These are phyloP conservation scores for Maudiozyma humilis DNA, from an alignment of 1,139 yeast species.

Conservation along the genomic window DNA sequence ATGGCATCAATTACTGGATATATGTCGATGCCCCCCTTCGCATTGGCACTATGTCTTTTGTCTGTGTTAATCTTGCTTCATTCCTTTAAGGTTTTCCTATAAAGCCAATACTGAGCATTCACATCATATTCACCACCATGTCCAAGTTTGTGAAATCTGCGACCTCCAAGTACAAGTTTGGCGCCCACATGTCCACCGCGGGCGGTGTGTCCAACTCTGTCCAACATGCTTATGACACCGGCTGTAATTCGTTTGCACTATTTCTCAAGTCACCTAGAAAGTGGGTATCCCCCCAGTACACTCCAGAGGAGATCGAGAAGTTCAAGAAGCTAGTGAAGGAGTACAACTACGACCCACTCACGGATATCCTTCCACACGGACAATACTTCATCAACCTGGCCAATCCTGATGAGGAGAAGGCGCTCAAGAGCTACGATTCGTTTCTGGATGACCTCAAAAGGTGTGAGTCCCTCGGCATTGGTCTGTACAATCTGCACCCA, in stretches of 20 bases:
- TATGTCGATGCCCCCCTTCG: too few relatives aligned
- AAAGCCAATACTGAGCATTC: too few relatives aligned
- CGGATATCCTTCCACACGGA: slow-evolving; percentile 87
- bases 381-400: slow-evolving; percentile 88
- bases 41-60: too few relatives aligned
- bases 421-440: slow-evolving; percentile 65
- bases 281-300: slow-evolving; percentile 79
- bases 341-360: slow-evolving; percentile 60
- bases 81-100: too few relatives aligned
- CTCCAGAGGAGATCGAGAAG: slow-evolving; percentile 54
- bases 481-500: slow-evolving; percentile 88
- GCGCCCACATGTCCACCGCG: slow-evolving; percentile 71
- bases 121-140: slow-evolving; percentile 14
- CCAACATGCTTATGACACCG: slow-evolving; percentile 63
- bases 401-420: slow-evolving; percentile 78
- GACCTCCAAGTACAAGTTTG: slow-evolving; percentile 46
- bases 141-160: slow-evolving; percentile 29
- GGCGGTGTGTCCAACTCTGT: slow-evolving; percentile 75
- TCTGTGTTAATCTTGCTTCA: too few relatives aligned
- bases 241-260: slow-evolving; percentile 81
- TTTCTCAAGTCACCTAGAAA: slow-evolving; percentile 84
- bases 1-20: too few relatives aligned
- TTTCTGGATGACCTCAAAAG: slow-evolving; percentile 78
- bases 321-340: slow-evolving; percentile 56
- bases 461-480: slow-evolving; percentile 79